Evolutionary conservation across 2,329 filamentous ascomycete genomes (phyloP), one percentile per base, ranked within the genome.

Genomic region (Neocucurbitaria cava): DNA sequence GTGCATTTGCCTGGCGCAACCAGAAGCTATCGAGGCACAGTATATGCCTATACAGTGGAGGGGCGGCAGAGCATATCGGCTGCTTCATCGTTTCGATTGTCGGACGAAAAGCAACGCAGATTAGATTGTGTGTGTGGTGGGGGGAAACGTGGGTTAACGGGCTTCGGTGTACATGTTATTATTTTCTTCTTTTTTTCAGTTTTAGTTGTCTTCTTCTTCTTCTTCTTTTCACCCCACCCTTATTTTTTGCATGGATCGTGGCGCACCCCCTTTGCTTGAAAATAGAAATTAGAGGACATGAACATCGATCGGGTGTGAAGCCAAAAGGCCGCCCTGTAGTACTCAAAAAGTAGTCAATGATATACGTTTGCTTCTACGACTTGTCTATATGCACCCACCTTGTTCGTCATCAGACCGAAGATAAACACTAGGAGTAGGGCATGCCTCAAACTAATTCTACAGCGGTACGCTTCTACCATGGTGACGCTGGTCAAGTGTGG

Each of bases 1-100:
- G 59, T 63, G 68, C 67, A 71, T 72, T 68, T 68, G 60, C 64
- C 61, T 57, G 69, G 69, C 65, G 70, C 68, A 71, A 66, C 55
- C 55, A 52, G 43, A 49, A 42, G 53, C 28, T 41, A 45, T 54
- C 54, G 46, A 51, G 46, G 49, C 43, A n/a, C n/a, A 41, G 46
- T 52, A 57, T 41, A 50, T 48, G 41, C 31, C 36, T 24, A 17
- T 42, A 44, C 15, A 58, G 49, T n/a, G n/a, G n/a, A 47, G 47
- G 20, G 49, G 49, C 48, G 43, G 42, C 35, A 62, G 42, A 61
- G 49, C 43, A 58, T 50, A 66, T 64, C 59, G 62, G 60, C 63
- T 64, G 61, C 24, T 38, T 45, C 18, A 28, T 54, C 36, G n/a
- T n/a, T n/a, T 46, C 33, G 28, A 35, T 40, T 40, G 47, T 38